These are phyloP conservation scores for Vigna reflexopilosa DNA, from an alignment of 306 rosid genomes.

Conservation along the genomic window DNA sequence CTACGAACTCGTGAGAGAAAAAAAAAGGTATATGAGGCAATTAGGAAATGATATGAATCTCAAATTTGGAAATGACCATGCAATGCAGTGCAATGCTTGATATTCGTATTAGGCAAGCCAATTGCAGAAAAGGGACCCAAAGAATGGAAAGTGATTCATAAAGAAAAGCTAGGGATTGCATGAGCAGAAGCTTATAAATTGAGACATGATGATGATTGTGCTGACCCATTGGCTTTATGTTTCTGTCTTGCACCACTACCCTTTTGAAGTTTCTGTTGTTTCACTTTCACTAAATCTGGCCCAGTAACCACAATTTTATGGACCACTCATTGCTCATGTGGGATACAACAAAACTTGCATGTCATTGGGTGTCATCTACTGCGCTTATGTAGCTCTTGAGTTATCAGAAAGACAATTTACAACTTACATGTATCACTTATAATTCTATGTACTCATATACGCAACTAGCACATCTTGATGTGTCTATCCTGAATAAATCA, in stretches of 20 bases:
- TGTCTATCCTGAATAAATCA: not conserved
- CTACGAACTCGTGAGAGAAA: not conserved
- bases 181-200: constrained; percentile 11
- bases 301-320: constrained; percentile 38
- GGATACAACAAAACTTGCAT: constrained; percentile 39
- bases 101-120: constrained; percentile 12
- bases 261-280: constrained; percentile 32
- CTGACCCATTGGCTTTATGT: constrained; percentile 33
- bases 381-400: constrained; percentile 39
- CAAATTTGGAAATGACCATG: constrained; percentile 11
- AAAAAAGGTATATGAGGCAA: not conserved
- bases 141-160: constrained; percentile 9
- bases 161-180: not conserved
- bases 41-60: not conserved
- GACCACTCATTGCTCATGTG: constrained; percentile 38
- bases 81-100: not conserved
- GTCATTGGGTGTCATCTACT: constrained; percentile 40
- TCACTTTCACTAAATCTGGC: constrained; percentile 40
- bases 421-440: not conserved
- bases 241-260: not conserved
- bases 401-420: constrained; percentile 34
- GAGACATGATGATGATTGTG: constrained; percentile 37
- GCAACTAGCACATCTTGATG: not conserved
- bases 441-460: constrained; percentile 10
- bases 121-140: constrained; percentile 27